Base-by-base conservation (phyloP, 140 eudicot genomes). In the Flaveria floridana region DNA sequence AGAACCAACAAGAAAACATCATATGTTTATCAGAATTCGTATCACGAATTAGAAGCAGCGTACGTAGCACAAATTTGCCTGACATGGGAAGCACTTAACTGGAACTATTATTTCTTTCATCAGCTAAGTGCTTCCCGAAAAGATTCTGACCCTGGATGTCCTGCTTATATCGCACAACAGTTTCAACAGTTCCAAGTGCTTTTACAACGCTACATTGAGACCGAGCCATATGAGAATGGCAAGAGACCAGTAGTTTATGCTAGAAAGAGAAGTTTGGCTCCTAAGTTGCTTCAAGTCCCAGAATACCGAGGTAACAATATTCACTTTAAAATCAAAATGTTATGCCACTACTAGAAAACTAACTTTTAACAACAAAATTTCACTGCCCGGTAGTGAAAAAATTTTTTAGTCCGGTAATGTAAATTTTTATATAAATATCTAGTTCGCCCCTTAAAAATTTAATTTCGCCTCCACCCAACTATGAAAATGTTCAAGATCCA, bases 1-100 rank as follows among this genome's bases (percentile, higher is more conserved):
- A 86, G 62, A 68, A 82, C 81, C 84, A 83, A 67, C 84, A 83
- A 67, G 64, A 84, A 50, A 62, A 52, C 89, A 7, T 72, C 88
- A 6, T 83, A 79, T 11, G 62, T 76, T n/a, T 51, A 80, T 12
- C 91, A 85, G 21, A 88, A 88, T 37, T 88, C 96, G 0, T 94
- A 94, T 65, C 93, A 84, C 10, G 96, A 90, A 77, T 73, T 90
- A 52, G 97, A 90, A 63, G 86, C 85, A 1, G 96, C 99, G 8
- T 94, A 94, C 51, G 99, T 94, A 5, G 96, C 99, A 14, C 97
- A 87, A 59, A 85, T 94, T 34, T 94, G 97, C 58, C 78, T 88
- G 70, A 87, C 99, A 16, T 94, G 99, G 97, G 99, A 94, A 84
- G 95, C 99, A 53, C 84, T 94, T 12, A 90, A 85, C 19, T 94